Percentiles rank a stretch among this genome's conserved stretches.
These are phyloP conservation scores for Hibiscus mutabilis DNA, from an alignment of 345 rosid species.

Conservation along the genomic window DNA sequence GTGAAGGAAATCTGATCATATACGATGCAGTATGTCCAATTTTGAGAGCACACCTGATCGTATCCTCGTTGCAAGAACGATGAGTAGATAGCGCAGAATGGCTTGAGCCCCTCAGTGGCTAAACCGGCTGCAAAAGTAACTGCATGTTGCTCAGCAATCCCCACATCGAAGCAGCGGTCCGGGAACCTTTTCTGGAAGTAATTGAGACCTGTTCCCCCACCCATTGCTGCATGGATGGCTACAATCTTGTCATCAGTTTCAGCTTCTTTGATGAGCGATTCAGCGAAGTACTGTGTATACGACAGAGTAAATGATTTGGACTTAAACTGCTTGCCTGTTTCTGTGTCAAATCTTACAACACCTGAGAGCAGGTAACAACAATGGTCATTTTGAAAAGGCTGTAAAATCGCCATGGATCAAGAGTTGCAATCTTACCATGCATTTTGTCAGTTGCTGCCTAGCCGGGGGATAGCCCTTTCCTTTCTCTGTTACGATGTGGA, in stretches of 20 bases:
- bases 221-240: conserved; percentile 82
- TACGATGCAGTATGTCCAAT: background rate
- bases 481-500: conserved; percentile 65
- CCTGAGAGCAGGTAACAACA: conserved; percentile 32
- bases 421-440: conserved; percentile 40
- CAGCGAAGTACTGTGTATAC: conserved; percentile 59
- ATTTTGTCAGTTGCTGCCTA: conserved; percentile 60
- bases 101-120: conserved; percentile 68
- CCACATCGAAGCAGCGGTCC: conserved; percentile 71
- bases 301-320: conserved; percentile 47
- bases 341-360: conserved; percentile 53
- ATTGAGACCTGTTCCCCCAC: conserved; percentile 77
- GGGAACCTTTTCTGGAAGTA: conserved; percentile 63
- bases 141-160: conserved; percentile 76
- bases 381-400: conserved; percentile 8
- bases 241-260: conserved; percentile 52
- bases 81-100: conserved; percentile 76
- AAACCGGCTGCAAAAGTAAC: conserved; percentile 79
- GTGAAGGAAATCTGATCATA: background rate
- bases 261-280: conserved; percentile 58
- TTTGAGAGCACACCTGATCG: conserved; percentile 48
- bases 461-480: conserved; percentile 83
- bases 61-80: conserved; percentile 73
- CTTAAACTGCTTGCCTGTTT: conserved; percentile 48
- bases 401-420: background rate